Conservation (phyloP, 1,284 basidiomycete genomes). For the Boletellus deceptivus region DNA sequence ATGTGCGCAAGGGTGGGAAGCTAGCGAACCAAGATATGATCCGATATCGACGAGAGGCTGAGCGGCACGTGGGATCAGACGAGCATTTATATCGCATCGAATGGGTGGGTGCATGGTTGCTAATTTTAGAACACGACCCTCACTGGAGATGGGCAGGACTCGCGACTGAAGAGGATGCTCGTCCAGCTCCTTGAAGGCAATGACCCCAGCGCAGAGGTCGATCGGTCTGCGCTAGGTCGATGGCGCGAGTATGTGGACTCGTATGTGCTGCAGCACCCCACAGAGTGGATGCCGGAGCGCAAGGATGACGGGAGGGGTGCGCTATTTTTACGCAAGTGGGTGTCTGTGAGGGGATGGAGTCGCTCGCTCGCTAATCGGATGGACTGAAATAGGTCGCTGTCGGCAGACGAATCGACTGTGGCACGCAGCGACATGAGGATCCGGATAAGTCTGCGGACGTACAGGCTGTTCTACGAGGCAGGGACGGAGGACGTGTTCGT, state of each 20-base stretch:
- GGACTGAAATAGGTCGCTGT: constrained; percentile 39
- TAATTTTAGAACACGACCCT: constrained; percentile 13
- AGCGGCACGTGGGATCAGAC: constrained; percentile 81
- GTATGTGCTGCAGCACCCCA: constrained; percentile 72
- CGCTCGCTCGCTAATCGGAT: constrained; percentile 17
- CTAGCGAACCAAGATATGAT: constrained; percentile 79
- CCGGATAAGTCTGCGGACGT: constrained; percentile 62
- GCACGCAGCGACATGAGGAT: constrained; percentile 50
- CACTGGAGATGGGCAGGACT: constrained; percentile 47
- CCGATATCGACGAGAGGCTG: constrained; percentile 88
- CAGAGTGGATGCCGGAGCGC: constrained; percentile 60
- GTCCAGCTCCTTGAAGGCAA: constrained; percentile 78
- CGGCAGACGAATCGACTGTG: constrained; percentile 23
- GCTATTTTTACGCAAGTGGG: constrained; percentile 51
- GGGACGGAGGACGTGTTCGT: constrained; percentile 55
- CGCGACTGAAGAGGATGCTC: constrained; percentile 58
- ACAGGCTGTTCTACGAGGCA: constrained; percentile 73
- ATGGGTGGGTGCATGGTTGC: constrained; percentile 63
- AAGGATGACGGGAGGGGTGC: constrained; percentile 42
- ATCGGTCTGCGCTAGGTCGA: constrained; percentile 46
- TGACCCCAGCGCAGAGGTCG: constrained; percentile 72
- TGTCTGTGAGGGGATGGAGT: background rate
- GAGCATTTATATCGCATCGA: constrained; percentile 91
- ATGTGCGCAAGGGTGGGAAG: constrained; percentile 47
- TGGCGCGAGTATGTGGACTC: constrained; percentile 90